Conservation (phyloP, 139 green algal species). For the Chlorella sp. region DNA sequence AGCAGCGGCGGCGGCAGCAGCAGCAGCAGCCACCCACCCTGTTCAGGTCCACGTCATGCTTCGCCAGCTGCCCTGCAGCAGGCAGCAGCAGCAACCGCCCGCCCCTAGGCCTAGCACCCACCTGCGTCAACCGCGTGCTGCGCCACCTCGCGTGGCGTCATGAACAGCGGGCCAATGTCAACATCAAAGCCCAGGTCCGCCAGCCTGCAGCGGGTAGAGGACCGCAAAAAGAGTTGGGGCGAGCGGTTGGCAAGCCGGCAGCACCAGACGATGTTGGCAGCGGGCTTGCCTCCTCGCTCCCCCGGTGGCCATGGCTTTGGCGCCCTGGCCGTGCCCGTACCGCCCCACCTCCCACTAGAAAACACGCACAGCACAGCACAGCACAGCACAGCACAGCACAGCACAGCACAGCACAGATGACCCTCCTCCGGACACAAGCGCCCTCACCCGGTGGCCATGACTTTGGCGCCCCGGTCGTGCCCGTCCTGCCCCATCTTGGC, state of each 20-base stretch:
- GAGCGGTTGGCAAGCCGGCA: not conserved
- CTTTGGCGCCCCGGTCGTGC: constrained; percentile 66
- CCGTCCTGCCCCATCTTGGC: constrained; percentile 77
- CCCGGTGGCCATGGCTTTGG: constrained; percentile 69
- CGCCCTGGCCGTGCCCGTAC: constrained; percentile 72
- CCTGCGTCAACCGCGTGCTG: constrained; percentile 67
- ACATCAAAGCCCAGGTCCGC: constrained; percentile 79
- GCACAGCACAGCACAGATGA: not conserved
- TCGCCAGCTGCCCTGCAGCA: not conserved
- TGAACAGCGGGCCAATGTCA: constrained; percentile 76
- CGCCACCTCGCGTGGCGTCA: constrained; percentile 71
- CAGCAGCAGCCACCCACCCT: no score
- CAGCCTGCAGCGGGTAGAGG: constrained; percentile 19
- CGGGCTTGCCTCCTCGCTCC: not conserved
- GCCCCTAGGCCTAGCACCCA: not conserved
- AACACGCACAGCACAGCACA: not conserved
- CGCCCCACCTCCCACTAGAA: constrained; percentile 52
- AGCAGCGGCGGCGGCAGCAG: not conserved
- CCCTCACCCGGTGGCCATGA: constrained; percentile 66
- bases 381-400: not conserved
- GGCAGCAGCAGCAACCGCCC: not conserved
- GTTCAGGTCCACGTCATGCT: no score
- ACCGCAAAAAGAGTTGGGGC: not conserved
- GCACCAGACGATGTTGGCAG: no score
- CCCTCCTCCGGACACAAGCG: no score